Evolutionary conservation across 306 rosid species (phyloP).

Genomic region (Quercus wislizeni): DNA sequence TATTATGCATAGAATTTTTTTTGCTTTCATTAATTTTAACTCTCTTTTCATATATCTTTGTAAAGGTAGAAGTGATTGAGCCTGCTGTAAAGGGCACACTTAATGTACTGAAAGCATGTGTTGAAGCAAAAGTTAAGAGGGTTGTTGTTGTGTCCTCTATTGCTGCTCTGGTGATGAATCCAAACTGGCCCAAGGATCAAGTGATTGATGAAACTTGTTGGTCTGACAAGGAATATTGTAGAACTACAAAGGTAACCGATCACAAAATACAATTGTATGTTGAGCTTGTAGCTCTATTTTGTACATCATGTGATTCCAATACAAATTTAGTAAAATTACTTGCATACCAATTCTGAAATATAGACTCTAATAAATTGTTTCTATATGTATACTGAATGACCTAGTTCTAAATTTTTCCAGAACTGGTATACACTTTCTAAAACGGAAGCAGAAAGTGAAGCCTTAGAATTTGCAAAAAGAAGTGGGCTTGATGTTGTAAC

Average conservation of each 20-base stretch:
- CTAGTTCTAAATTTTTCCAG: slow-evolving; percentile 34
- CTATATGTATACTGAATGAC: not conserved
- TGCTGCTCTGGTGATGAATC: slow-evolving; percentile 31
- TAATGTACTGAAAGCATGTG: slow-evolving; percentile 41
- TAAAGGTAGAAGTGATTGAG: slow-evolving; percentile 26
- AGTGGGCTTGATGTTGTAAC: slow-evolving; percentile 50
- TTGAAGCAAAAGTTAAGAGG: slow-evolving; percentile 35
- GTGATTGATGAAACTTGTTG: slow-evolving; percentile 44
- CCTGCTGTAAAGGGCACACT: slow-evolving; percentile 31
- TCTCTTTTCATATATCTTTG: not conserved
- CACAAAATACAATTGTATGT: not conserved
- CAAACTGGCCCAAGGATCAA: slow-evolving; percentile 31
- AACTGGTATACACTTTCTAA: slow-evolving; percentile 75
- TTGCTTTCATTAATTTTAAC: too few species aligned
- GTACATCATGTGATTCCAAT: not conserved
- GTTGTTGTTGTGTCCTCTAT: slow-evolving; percentile 40
- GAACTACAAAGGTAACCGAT: slow-evolving; percentile 29
- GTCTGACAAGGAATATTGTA: slow-evolving; percentile 45
- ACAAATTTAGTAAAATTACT: not conserved
- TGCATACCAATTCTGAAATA: too few species aligned
- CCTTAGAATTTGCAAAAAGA: slow-evolving; percentile 47
- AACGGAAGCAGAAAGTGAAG: slow-evolving; percentile 75
- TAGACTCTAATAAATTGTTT: too few species aligned
- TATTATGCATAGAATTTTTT: too few species aligned
- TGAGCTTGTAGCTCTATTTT: not conserved